Base-by-base conservation (phyloP, 2,329 filamentous ascomycete genomes). In the Hypoxylon sp. region DNA sequence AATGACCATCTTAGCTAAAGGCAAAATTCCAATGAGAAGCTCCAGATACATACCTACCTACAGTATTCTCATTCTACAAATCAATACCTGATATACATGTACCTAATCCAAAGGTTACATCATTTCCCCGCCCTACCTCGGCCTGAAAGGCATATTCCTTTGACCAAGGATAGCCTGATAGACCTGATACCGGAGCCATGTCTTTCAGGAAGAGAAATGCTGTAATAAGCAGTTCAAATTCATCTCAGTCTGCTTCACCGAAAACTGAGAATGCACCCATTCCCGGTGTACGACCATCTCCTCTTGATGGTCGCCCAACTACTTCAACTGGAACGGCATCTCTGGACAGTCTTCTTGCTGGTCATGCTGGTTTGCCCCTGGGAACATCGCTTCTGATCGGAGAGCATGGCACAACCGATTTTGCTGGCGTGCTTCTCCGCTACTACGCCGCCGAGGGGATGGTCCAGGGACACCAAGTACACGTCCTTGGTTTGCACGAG, bases 371-470 rank as follows among this genome's bases (percentile, higher is more conserved):
- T 0, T 83, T 98, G 3, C 89, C 93, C 0, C 84, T 98, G 5
- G 96, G 96, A 0, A 93, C 89, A 17, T 92, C 90, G 0, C 77
- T 98, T 0, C 81, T 99, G 4, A 83, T 98, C 32, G 93, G 95
- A 76, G 96, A 99, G 75, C 91, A 90, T 63, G 95, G 95, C 0
- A 97, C 95, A 0, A 99, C 96, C 0, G 96, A 99, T 78, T 99
- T 97, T 82, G 90, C 93, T 0, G 93, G 94, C 1, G 88, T 93
- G 25, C 82, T 98, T 63, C 81, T 98, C 48, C 88, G 92, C 60
- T 98, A 96, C 78, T 99, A 93, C 80, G 95, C 94, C 0, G 94
- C 95, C 0, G 94, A 99, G 80, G 96, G 96, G 1, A 87, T 98
- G 3, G 88, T 97, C 5, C 96, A 99, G 76, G 94, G 93, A 1